These are phyloP conservation scores for Oropetium thomaeum DNA, from an alignment of 176 grass and related monocot genomes.

Conservation along the genomic window DNA sequence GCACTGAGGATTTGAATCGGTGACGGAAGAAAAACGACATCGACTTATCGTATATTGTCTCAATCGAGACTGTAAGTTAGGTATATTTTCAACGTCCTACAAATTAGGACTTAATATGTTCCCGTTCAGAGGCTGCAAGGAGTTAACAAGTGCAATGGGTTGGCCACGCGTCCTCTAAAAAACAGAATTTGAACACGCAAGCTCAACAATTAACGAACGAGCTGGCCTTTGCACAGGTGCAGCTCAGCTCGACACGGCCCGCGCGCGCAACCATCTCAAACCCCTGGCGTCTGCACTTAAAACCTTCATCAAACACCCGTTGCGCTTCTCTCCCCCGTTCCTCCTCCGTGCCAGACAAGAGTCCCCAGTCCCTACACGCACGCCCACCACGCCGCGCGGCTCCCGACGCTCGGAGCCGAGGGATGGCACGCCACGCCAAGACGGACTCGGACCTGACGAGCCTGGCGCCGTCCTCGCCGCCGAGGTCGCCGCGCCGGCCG, in stretches of 20 bases:
- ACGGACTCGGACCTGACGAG: conserved; percentile 96
- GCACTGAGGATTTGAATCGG: no score
- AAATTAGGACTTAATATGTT: no score
- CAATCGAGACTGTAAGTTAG: no score
- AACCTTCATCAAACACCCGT: conserved; percentile 29
- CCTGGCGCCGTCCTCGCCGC: conserved; percentile 81
- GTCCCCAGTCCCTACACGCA: conserved; percentile 20
- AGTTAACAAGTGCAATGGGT: no score
- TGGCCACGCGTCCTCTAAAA: no score
- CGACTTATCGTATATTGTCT: no score
- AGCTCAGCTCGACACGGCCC: background rate
- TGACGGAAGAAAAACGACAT: no score
- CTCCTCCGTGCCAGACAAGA: no score
- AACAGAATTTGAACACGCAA: no score
- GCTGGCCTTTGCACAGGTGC: background rate
- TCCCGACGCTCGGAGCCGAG: conserved; percentile 7
- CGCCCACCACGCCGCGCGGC: conserved; percentile 28
- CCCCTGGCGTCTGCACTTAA: background rate
- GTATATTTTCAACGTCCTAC: no score
- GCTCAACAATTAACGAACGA: no score
- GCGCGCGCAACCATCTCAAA: conserved; percentile 27
- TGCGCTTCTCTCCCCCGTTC: background rate
- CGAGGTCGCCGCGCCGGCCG: conserved; percentile 66
- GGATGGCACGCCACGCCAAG: conserved; percentile 77
- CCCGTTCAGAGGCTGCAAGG: no score